Evolutionary conservation across 2,329 filamentous ascomycete genomes (phyloP).

Genomic region (Paecilomyces formosus): DNA sequence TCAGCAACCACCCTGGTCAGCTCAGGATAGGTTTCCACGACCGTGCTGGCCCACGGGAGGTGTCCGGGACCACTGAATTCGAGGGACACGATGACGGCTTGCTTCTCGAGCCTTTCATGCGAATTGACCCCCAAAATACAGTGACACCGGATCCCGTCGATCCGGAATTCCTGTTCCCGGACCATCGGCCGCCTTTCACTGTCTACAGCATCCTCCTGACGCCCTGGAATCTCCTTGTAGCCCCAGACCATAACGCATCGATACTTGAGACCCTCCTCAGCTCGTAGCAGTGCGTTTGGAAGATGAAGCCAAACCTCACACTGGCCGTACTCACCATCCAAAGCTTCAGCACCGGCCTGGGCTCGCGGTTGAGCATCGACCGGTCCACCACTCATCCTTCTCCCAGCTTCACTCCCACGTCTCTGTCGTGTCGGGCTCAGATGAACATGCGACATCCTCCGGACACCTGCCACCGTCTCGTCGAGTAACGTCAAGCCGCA

Average conservation of each 20-base stretch:
- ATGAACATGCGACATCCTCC: conserved; percentile 24
- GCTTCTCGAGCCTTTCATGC: conserved; percentile 45
- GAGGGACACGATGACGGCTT: conserved; percentile 38
- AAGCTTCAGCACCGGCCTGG: conserved; percentile 9
- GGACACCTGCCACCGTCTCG: conserved; percentile 28
- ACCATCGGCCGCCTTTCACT: conserved; percentile 18
- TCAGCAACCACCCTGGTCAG: conserved; percentile 32
- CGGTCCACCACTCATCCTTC: conserved; percentile 14
- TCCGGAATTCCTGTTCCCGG: conserved; percentile 30
- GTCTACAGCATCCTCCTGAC: conserved; percentile 12
- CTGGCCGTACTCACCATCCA: conserved; percentile 23
- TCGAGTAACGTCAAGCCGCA: conserved; percentile 27
- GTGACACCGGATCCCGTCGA: conserved; percentile 37
- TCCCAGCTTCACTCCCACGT: conserved; percentile 6
- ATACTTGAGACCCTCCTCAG: conserved; percentile 34
- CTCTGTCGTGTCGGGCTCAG: conserved; percentile 12
- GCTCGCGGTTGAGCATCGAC: conserved; percentile 7
- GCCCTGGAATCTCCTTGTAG: conserved; percentile 15
- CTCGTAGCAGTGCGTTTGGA: conserved; percentile 39
- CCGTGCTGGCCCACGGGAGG: conserved; percentile 22
- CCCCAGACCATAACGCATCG: conserved; percentile 27
- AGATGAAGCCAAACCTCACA: conserved; percentile 33
- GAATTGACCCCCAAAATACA: conserved; percentile 47
- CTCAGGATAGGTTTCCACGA: conserved; percentile 31
- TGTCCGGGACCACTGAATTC: conserved; percentile 27